phyloP scores from a whole-genome alignment of 257 asterid species.

The Ehretia macrophylla region DNA sequence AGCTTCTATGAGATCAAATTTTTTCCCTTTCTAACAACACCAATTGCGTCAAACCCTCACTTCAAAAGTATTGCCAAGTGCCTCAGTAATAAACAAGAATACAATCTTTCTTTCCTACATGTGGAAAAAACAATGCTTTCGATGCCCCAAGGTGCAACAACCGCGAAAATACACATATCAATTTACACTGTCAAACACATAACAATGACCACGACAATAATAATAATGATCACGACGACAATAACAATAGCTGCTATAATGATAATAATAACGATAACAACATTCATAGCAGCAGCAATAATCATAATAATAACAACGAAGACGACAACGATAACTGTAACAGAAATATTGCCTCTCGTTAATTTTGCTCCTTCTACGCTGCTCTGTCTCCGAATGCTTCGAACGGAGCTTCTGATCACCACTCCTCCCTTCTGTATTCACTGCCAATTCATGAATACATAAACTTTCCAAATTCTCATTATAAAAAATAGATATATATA shows the following conservation, averaged over 20 bases:
- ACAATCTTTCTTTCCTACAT: too few relatives aligned
- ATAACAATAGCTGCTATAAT: too few relatives aligned
- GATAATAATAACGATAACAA: too few relatives aligned
- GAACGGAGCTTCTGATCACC: slow-evolving; percentile 57
- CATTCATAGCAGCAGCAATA: background rate
- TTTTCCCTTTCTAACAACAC: too few relatives aligned
- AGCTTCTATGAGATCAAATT: too few relatives aligned
- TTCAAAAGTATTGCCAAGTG: too few relatives aligned
- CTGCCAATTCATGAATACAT: slow-evolving; percentile 28
- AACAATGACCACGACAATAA: background rate
- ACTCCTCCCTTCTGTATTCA: slow-evolving; percentile 33
- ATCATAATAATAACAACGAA: background rate
- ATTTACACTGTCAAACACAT: background rate
- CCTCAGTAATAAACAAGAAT: too few relatives aligned
- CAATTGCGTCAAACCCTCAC: too few relatives aligned
- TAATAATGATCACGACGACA: too few relatives aligned
- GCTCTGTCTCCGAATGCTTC: slow-evolving; percentile 91
- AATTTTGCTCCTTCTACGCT: slow-evolving; percentile 77
- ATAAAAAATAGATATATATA: background rate
- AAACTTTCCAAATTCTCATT: background rate
- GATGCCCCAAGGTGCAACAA: background rate
- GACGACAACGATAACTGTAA: background rate
- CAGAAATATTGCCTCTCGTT: slow-evolving; percentile 53
- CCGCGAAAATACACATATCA: background rate
- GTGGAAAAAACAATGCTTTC: too few relatives aligned